Evolutionary conservation across 768 basidiomycete genomes (phyloP), one percentile per base, ranked within the genome.

Genomic region (Calocera cornea): DNA sequence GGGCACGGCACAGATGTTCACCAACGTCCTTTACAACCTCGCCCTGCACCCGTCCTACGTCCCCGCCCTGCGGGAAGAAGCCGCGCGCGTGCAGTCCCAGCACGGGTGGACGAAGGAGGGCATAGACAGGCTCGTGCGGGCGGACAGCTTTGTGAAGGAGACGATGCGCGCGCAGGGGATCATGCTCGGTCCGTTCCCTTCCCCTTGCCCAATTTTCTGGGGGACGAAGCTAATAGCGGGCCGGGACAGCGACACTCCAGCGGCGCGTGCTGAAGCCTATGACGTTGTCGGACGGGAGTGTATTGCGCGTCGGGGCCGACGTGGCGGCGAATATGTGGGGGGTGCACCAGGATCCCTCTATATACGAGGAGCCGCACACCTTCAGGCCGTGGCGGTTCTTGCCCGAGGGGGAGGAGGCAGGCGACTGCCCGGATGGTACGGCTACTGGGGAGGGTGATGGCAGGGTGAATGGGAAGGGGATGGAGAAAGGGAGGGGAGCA

Each of bases 261-360:
- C 22, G 64, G 22, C 41, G 67, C 8, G 10, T 7, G 2, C 3
- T 24, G 11, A 16, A 34, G 29, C 10, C 7, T 10, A 7, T 33
- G 17, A 50, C 54, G 10, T 78, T 83, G 65, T 80, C 79, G 1
- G 77, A 83, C 70, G 81, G 81, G 5, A 78, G 77, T 0, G 68
- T 70, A 47, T 69, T 83, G 16, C 81, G 80, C 2, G 72, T 73
- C 38, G 80, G 79, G 1, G 77, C 78, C 0, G 71, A 75, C 29
- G 67, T 82, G 10, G 71, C 73, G 8, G 71, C 76, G 1, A 71
- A 79, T 0, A 41, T 71, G 14, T 67, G 67, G 17, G 72, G 73
- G 2, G 74, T 74, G 49, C 81, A 82, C 68, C 73, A 73, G 17
- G 80, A 83, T 68, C 74, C 74, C n/a, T 73, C 64, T 12, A 71